Evolutionary conservation across 2,329 filamentous ascomycete species (phyloP), one percentile per base, ranked within the genome.

Genomic region (Stachybotrys echinatus): DNA sequence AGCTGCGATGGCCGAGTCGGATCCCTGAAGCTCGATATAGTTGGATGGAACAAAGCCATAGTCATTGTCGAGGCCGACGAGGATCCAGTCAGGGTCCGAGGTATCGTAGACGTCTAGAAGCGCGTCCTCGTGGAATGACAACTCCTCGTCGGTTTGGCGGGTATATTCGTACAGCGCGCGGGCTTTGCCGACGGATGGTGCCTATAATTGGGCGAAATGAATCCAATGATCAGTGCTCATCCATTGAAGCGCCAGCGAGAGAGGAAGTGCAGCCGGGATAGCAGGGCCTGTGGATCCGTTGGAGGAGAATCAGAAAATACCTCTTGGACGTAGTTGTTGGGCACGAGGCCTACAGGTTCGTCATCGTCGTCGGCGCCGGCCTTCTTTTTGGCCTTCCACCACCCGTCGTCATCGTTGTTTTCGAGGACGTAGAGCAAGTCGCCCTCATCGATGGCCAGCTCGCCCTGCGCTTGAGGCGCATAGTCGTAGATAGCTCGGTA

Each of bases 151-250:
- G 21, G 94, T 99, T 73, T 99, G 94, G 60, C 92, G 84, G 47
- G 89, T 89, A 68, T 99, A 99, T 68, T 99, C 94, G 74, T 92
- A 99, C n/a, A 97, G 81, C n/a, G 94, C 89, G 67, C 87, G 91
- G 46, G 92, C 94, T 58, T 85, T 79, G 54, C 82, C 75, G 54
- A 81, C 69, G 21, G 88, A 81, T 60, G 79, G 73, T 51, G 85
- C 85, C 84, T 89, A 58, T 48, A 52, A 52, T 56, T 52, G 45
- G 27, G 5, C 27, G 27, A 34, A 34, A 34, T 8, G 21, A 49
- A 55, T 52, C 55, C 58, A 42, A 40, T 40, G 43, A 49, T 47
- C 42, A 23, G 23, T 52, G 50, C 42, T 19, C 23, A 52, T 43
- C 3, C 27, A 3, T 8, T 10, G 27, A 34, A 34, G 27, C 27